Evolutionary conservation across 1,284 basidiomycete genomes (phyloP).

Genomic region (Microbotryum silenes-acaulis): DNA sequence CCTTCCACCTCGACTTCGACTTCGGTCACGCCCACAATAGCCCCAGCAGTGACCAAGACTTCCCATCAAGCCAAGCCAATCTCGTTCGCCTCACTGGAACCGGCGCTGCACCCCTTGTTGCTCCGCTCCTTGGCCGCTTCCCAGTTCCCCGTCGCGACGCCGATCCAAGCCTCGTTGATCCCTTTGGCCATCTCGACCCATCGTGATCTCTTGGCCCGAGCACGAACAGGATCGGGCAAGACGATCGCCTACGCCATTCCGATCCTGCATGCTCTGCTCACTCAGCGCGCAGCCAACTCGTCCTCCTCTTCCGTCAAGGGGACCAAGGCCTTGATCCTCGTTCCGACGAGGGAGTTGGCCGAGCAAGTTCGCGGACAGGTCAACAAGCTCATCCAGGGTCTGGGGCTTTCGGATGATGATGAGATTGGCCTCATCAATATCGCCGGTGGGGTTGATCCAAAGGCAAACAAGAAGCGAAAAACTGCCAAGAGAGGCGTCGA

Average conservation of each 20-base stretch:
- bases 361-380: slow-evolving; percentile 79
- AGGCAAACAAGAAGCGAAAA: slow-evolving; percentile 31
- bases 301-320: slow-evolving; percentile 15
- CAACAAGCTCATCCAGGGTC: slow-evolving; percentile 49
- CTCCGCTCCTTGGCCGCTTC: slow-evolving; percentile 76
- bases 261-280: slow-evolving; percentile 75
- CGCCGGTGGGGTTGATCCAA: slow-evolving; percentile 45
- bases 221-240: slow-evolving; percentile 93
- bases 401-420: slow-evolving; percentile 58
- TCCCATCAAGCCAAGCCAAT: background rate
- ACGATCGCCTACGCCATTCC: slow-evolving; percentile 94
- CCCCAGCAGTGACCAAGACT: too few species aligned
- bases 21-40: too few species aligned
- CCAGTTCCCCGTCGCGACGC: slow-evolving; percentile 78
- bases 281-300: slow-evolving; percentile 22
- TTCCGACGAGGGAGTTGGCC: slow-evolving; percentile 87
- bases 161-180: slow-evolving; percentile 85
- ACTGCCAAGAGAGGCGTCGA: slow-evolving; percentile 55
- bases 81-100: slow-evolving; percentile 19
- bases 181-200: slow-evolving; percentile 74
- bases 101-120: slow-evolving; percentile 50
- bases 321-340: slow-evolving; percentile 77
- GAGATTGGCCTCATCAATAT: slow-evolving; percentile 67
- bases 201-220: slow-evolving; percentile 85
- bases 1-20: too few species aligned